Percentiles rank a stretch among this genome's conserved stretches.
Evolutionary conservation across 768 basidiomycete species (phyloP).

Genomic region (Rhizopogon rudus): DNA sequence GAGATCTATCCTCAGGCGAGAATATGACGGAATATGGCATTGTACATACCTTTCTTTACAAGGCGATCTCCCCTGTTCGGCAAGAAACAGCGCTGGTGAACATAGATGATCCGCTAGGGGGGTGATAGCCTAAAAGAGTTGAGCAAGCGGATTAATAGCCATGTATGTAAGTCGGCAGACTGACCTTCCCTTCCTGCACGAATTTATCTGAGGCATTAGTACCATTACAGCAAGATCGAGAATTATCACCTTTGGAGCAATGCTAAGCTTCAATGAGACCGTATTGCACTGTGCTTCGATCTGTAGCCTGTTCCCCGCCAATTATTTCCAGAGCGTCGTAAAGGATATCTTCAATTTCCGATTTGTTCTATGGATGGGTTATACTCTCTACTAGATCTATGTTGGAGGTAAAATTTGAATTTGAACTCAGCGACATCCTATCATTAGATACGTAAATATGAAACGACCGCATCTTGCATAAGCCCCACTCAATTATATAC

Average conservation of each 20-base stretch:
- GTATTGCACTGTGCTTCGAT: conserved; percentile 43
- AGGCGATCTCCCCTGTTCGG: conserved; percentile 46
- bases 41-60: neutral
- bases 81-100: conserved; percentile 62
- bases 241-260: conserved; percentile 51
- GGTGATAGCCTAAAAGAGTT: conserved; percentile 50
- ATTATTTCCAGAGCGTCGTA: conserved; percentile 48
- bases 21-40: neutral
- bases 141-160: conserved; percentile 2
- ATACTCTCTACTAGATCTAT: neutral
- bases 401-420: neutral
- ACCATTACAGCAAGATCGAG: neutral
- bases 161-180: conserved; percentile 10
- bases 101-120: conserved; percentile 71
- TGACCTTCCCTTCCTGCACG: conserved; percentile 55
- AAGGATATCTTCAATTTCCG: conserved; percentile 43
- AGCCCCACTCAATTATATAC: too few species aligned
- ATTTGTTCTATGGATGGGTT: neutral
- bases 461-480: neutral
- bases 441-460: neutral
- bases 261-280: conserved; percentile 47
- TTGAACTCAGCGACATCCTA: neutral
- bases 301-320: conserved; percentile 38
- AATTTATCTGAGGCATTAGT: neutral
- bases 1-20: conserved; percentile 26